Base-by-base conservation (phyloP, 192 early-diverging fungal genomes). In the Coemansia sp. region DNA sequence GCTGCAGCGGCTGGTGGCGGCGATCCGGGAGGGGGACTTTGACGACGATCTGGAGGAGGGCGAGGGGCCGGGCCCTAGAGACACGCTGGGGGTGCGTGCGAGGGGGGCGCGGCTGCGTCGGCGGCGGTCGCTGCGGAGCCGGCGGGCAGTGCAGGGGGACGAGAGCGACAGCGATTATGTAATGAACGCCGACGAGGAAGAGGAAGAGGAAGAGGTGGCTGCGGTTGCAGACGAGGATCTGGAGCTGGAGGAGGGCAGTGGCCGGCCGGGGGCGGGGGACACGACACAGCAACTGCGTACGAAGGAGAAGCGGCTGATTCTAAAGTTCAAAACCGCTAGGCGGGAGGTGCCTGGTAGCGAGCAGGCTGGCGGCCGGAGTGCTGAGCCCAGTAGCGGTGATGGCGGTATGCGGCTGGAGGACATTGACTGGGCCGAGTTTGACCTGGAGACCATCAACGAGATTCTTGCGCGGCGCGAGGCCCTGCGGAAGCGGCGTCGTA, bases 371-470 rank as follows among this genome's bases (percentile, higher is more conserved):
- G 36, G 29, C 3, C 17, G 16, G 9, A n/a, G n/a, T n/a, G n/a
- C n/a, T n/a, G n/a, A n/a, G n/a, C n/a, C n/a, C n/a, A n/a, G n/a
- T n/a, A n/a, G n/a, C n/a, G n/a, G n/a, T n/a, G 27, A 30, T 20
- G 34, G 30, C 6, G 36, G 28, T 28, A 32, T 48, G 32, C 38
- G 39, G 20, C 43, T 63, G 26, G 64, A 65, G 20, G 70, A 74
- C 27, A 30, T 74, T 17, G 70, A 74, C 51, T 74, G 70, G 70
- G 54, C 70, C 7, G 70, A 74, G 48, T 66, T 74, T 47, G 70
- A 74, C 35, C 27, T 50, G 23, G 50, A 67, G 31, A 67, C 64
- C 0, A 67, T 74, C 19, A 62, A 63, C 27, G 51, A 41, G 31
- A 74, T 74, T 23, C 47, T 74, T 12, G 51, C 39, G 14, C 53